These are phyloP conservation scores for Tuctoria greenei DNA, from an alignment of 176 grass and related monocot genomes.

Conservation along the genomic window DNA sequence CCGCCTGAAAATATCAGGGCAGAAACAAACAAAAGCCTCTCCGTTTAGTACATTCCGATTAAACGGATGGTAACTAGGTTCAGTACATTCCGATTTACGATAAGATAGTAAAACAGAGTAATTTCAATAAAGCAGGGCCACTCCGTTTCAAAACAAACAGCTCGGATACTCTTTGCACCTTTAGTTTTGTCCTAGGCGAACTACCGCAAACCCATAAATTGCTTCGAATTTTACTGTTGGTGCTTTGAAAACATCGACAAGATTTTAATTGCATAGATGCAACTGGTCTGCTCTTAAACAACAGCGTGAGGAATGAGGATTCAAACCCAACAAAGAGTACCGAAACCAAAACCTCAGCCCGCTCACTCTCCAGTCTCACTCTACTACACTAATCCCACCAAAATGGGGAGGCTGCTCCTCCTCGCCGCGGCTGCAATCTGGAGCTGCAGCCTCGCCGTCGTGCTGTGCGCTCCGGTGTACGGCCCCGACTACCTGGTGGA, in stretches of 20 bases:
- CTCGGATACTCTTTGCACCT: not conserved
- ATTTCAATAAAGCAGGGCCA: too few species aligned
- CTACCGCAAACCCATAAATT: not conserved
- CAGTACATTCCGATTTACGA: not conserved
- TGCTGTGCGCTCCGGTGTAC: conserved; percentile 40
- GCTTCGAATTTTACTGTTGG: not conserved
- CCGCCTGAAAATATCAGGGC: not conserved
- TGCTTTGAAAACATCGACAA: not conserved
- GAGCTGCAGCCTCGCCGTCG: not conserved
- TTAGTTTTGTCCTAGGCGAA: not conserved
- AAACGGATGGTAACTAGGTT: not conserved
- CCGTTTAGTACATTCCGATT: not conserved
- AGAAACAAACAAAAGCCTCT: not conserved
- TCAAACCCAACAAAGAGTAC: conserved; percentile 22
- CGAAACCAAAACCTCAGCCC: conserved; percentile 30
- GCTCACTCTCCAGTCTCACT: not conserved
- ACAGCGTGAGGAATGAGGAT: not conserved
- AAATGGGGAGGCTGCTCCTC: conserved; percentile 43
- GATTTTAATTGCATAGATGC: not conserved
- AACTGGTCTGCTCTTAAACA: not conserved
- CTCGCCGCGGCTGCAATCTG: conserved; percentile 7
- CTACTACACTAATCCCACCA: conserved; percentile 1
- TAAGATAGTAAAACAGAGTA: too few species aligned
- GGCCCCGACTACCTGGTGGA: conserved; percentile 48
- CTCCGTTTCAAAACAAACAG: too few species aligned